Conservation (phyloP, 129 eudicot genomes). For the Artemisia argyi region DNA sequence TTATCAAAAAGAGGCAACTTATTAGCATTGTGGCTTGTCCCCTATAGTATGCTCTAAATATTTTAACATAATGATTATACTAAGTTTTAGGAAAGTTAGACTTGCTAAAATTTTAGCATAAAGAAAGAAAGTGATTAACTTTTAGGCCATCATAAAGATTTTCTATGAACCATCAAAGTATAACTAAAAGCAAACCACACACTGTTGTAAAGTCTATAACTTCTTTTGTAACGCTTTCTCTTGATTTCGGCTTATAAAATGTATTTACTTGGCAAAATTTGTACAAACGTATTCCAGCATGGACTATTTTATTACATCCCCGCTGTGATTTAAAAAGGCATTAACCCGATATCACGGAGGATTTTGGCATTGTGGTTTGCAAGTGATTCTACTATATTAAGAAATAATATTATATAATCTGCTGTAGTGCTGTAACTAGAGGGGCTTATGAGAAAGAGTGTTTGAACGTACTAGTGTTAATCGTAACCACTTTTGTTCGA, state of each 20-base stretch:
- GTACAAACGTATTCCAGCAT: neutral
- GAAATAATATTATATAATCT: no score
- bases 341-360: no score
- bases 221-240: neutral
- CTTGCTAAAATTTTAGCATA: neutral
- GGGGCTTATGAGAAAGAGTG: no score
- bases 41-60: neutral
- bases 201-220: neutral
- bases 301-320: no score
- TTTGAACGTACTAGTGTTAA: no score
- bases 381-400: no score
- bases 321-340: no score
- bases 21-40: slow-evolving; percentile 5
- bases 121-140: slow-evolving; percentile 8
- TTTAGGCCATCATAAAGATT: no score
- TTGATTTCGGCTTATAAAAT: neutral
- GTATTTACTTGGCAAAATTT: neutral
- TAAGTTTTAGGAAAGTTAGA: slow-evolving; percentile 2
- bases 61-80: neutral
- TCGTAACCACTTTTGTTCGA: no score
- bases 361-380: no score
- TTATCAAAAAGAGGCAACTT: neutral
- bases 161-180: neutral
- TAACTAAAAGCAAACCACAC: neutral
- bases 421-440: no score